Conservation (phyloP, 345 rosid genomes). For the Alliaria petiolata region DNA sequence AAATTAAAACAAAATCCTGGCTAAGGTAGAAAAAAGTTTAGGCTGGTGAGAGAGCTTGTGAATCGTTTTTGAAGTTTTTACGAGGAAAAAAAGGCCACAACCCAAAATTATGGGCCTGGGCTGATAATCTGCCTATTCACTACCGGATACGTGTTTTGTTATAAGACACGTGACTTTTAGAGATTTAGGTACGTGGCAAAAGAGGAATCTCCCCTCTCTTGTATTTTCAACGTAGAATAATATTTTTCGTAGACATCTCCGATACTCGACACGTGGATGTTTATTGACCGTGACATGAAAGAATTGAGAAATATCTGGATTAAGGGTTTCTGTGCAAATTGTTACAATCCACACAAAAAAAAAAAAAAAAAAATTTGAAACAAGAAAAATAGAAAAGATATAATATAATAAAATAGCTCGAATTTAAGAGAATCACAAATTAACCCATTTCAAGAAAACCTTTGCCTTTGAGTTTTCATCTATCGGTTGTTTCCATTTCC, state of each 20-base stretch:
- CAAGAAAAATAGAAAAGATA: no score
- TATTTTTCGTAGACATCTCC: conserved; percentile 1
- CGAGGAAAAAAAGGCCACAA: no score
- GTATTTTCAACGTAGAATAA: conserved; percentile 9
- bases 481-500: conserved; percentile 33
- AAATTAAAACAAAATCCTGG: no score
- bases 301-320: conserved; percentile 21
- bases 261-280: not conserved
- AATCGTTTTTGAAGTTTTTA: no score
- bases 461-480: conserved; percentile 18
- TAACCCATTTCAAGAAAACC: not conserved
- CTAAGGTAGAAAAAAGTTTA: no score
- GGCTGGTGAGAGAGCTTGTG: no score
- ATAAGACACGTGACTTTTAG: not conserved
- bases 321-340: not conserved
- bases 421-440: conserved; percentile 22
- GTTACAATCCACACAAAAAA: conserved; percentile 24
- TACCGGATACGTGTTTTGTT: no score
- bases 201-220: conserved; percentile 16
- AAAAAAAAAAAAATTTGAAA: no score
- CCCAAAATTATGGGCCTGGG: conserved; percentile 11
- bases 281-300: conserved; percentile 4
- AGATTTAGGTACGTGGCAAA: conserved; percentile 23
- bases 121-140: not conserved
- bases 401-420: not conserved